Evolutionary conservation across 768 basidiomycete species (phyloP).

Genomic region (Botryobasidium botryosum): DNA sequence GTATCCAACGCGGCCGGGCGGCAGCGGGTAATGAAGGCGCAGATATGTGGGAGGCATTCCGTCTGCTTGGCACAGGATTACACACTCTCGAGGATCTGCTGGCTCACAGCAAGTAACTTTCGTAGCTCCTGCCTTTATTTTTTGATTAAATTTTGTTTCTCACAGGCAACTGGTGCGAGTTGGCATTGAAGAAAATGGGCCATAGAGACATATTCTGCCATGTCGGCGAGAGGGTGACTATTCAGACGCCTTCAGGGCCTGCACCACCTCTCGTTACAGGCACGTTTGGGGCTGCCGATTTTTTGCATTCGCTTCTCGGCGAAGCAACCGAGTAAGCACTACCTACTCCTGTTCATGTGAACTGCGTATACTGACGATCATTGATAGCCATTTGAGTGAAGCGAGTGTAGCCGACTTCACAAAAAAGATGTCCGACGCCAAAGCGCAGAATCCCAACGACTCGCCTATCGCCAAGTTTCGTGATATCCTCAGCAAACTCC

Average conservation of each 20-base stretch:
- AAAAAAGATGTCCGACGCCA: slow-evolving; percentile 28
- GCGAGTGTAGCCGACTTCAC: slow-evolving; percentile 43
- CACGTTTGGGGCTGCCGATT: slow-evolving; percentile 64
- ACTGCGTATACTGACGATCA: no score
- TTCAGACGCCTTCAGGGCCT: slow-evolving; percentile 20
- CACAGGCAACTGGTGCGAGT: slow-evolving; percentile 48
- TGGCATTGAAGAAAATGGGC: slow-evolving; percentile 58
- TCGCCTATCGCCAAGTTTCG: slow-evolving; percentile 24
- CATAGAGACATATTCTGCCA: slow-evolving; percentile 66
- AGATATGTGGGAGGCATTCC: slow-evolving; percentile 63
- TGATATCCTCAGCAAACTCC: slow-evolving; percentile 31
- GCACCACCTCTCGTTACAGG: slow-evolving; percentile 78
- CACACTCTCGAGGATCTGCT: slow-evolving; percentile 60
- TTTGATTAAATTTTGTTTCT: slow-evolving; percentile 10
- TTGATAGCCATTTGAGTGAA: slow-evolving; percentile 40
- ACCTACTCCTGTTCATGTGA: no score
- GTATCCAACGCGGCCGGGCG: slow-evolving; percentile 58
- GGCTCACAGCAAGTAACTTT: slow-evolving; percentile 39
- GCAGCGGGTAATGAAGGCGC: slow-evolving; percentile 41
- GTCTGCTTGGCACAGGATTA: slow-evolving; percentile 55
- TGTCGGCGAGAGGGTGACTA: slow-evolving; percentile 44
- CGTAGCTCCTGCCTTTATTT: background rate
- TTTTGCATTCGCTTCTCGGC: slow-evolving; percentile 59
- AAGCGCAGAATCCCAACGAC: slow-evolving; percentile 16
- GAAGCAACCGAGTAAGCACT: slow-evolving; percentile 55